These are phyloP conservation scores for Hamiltosporidium magnivora DNA, from an alignment of 371 early-diverging fungal species.

Conservation along the genomic window DNA sequence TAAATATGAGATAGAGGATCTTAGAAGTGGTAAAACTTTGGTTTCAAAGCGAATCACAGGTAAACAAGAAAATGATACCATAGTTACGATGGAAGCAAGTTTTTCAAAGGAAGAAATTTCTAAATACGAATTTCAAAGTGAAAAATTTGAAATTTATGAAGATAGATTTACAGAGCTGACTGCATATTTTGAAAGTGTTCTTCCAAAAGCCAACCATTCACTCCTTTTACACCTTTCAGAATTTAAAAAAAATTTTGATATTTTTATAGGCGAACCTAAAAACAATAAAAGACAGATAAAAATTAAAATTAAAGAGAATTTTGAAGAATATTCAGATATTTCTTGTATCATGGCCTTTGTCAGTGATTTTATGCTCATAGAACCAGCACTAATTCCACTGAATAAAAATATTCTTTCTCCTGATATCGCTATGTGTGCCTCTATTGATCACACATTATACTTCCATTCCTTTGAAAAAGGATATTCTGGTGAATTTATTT, in stretches of 20 bases:
- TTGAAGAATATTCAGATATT: background rate
- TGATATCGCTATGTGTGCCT: conserved; percentile 11
- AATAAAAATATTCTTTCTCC: conserved; percentile 18
- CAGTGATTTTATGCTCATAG: conserved; percentile 18
- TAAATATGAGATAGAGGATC: conserved; percentile 6
- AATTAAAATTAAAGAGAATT: conserved; percentile 6
- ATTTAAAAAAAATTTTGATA: conserved; percentile 2
- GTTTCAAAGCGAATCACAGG: conserved; percentile 10
- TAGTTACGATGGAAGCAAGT: conserved; percentile 3
- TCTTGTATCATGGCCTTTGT: conserved; percentile 12
- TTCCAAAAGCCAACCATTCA: background rate
- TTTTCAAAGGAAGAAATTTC: conserved; percentile 5
- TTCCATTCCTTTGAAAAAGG: conserved; percentile 2
- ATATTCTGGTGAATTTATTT: background rate
- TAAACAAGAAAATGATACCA: conserved; percentile 11
- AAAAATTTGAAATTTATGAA: background rate
- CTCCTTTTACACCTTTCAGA: conserved; percentile 7
- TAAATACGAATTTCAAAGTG: conserved; percentile 4
- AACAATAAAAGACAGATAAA: conserved; percentile 24
- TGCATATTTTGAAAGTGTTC: conserved; percentile 7
- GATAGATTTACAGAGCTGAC: conserved; percentile 9
- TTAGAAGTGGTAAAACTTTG: conserved; percentile 16
- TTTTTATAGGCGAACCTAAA: conserved; percentile 7
- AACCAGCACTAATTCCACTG: conserved; percentile 21
- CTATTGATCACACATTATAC: conserved; percentile 23